These are phyloP conservation scores for Crithidia expoeki DNA, from an alignment of 208 protist genomes.

Conservation along the genomic window DNA sequence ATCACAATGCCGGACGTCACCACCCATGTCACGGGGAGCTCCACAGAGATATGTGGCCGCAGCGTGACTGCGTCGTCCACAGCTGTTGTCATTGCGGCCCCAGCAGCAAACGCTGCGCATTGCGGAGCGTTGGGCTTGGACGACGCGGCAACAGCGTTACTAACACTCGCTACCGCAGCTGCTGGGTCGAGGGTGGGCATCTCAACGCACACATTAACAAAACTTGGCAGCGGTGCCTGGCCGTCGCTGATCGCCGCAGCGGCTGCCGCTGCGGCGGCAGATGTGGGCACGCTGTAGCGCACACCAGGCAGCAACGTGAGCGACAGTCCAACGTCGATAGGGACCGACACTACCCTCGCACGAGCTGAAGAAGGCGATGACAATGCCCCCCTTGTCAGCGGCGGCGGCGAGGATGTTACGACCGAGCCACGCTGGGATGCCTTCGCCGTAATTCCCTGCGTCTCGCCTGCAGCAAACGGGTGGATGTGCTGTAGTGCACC, in stretches of 20 bases:
- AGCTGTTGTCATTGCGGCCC: background rate
- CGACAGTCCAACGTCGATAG: slow-evolving; percentile 14
- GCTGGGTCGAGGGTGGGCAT: background rate
- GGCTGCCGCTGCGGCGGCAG: slow-evolving; percentile 17
- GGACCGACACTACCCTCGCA: slow-evolving; percentile 17
- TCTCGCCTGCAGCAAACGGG: background rate
- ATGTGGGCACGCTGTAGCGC: slow-evolving; percentile 31
- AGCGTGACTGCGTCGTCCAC: background rate
- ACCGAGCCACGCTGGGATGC: background rate
- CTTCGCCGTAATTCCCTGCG: background rate
- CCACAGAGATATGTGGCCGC: slow-evolving; percentile 25
- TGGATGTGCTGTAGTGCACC: background rate
- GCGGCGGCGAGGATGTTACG: background rate
- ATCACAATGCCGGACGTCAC: slow-evolving; percentile 46
- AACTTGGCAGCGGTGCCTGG: slow-evolving; percentile 16
- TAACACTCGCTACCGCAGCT: background rate
- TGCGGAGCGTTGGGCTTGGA: background rate
- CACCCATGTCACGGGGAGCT: slow-evolving; percentile 40
- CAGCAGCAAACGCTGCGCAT: background rate
- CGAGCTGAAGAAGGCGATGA: background rate
- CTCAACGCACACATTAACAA: slow-evolving; percentile 17
- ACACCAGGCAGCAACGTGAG: slow-evolving; percentile 27
- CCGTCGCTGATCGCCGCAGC: slow-evolving; percentile 32
- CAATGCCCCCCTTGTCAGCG: background rate
- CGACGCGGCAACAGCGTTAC: no score